Conservation (phyloP, 2,329 filamentous ascomycete species). For the Claviceps digitariae region DNA sequence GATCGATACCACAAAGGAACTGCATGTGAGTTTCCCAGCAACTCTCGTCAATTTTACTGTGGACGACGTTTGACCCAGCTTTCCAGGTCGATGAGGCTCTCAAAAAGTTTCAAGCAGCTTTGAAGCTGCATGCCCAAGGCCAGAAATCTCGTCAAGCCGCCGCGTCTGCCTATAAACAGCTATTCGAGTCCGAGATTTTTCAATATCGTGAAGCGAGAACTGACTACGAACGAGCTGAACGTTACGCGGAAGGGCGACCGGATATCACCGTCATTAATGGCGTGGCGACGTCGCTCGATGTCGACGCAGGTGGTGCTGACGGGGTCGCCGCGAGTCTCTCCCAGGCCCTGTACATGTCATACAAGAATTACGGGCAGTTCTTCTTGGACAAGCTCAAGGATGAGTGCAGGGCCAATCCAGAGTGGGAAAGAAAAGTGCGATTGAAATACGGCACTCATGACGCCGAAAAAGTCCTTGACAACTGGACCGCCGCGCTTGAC, state of each 20-base stretch:
- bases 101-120: slow-evolving; percentile 81
- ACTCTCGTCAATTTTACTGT: background rate
- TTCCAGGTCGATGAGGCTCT: slow-evolving; percentile 78
- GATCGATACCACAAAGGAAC: slow-evolving; percentile 86
- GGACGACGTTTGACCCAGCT: background rate
- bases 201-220: slow-evolving; percentile 76
- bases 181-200: slow-evolving; percentile 91
- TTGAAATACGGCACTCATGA: slow-evolving; percentile 18
- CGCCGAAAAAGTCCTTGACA: slow-evolving; percentile 35
- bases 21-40: slow-evolving; percentile 43
- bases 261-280: slow-evolving; percentile 27
- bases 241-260: slow-evolving; percentile 35
- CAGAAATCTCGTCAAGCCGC: slow-evolving; percentile 63
- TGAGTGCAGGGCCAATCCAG: slow-evolving; percentile 32
- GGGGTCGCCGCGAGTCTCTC: slow-evolving; percentile 67
- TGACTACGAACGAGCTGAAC: slow-evolving; percentile 63
- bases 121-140: slow-evolving; percentile 86
- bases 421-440: slow-evolving; percentile 23
- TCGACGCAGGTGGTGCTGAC: slow-evolving; percentile 51
- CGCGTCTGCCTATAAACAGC: slow-evolving; percentile 62
- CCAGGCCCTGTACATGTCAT: slow-evolving; percentile 81
- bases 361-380: slow-evolving; percentile 94
- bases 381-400: slow-evolving; percentile 50
- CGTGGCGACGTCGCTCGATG: slow-evolving; percentile 37
- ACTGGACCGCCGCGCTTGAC: slow-evolving; percentile 46